Evolutionary conservation across 2,329 filamentous ascomycete genomes (phyloP).

Genomic region (Monilinia aucupariae): DNA sequence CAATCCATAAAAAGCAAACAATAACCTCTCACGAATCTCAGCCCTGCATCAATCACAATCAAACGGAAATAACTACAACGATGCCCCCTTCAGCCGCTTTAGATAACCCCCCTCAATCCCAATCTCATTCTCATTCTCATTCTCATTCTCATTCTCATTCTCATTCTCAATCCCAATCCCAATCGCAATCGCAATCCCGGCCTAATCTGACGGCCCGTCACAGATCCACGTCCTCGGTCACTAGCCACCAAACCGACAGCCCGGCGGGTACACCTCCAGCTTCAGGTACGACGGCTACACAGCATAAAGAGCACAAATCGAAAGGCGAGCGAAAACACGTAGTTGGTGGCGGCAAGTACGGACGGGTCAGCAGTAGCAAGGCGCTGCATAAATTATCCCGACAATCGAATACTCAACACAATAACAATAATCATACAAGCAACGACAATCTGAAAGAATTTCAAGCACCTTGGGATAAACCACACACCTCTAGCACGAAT

Average conservation of each 20-base stretch:
- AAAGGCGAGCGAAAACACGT: slow-evolving; percentile 27
- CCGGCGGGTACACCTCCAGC: slow-evolving; percentile 24
- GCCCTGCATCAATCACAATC: slow-evolving; percentile 15
- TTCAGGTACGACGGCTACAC: slow-evolving; percentile 22
- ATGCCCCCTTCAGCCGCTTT: slow-evolving; percentile 14
- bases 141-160: slow-evolving; percentile 15
- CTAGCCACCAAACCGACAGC: slow-evolving; percentile 19
- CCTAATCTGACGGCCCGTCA: slow-evolving; percentile 22
- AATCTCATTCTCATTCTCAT: slow-evolving; percentile 15
- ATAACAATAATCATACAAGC: slow-evolving; percentile 23
- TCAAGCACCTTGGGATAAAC: slow-evolving; percentile 29
- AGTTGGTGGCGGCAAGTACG: slow-evolving; percentile 23
- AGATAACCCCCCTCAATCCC: slow-evolving; percentile 11
- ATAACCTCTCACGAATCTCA: slow-evolving; percentile 9
- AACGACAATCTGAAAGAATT: slow-evolving; percentile 31
- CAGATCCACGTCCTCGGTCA: slow-evolving; percentile 27
- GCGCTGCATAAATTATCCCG: slow-evolving; percentile 29
- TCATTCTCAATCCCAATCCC: slow-evolving; percentile 17
- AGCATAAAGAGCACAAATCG: slow-evolving; percentile 29
- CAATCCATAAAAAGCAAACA: slow-evolving; percentile 25
- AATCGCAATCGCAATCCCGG: slow-evolving; percentile 21
- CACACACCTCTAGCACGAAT: slow-evolving; percentile 28
- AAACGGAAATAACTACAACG: slow-evolving; percentile 5
- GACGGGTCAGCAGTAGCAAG: slow-evolving; percentile 32
- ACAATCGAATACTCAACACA: slow-evolving; percentile 21